Evolutionary conservation across 306 rosid genomes (phyloP), one percentile per base, ranked within the genome.

Genomic region (Parietaria judaica): DNA sequence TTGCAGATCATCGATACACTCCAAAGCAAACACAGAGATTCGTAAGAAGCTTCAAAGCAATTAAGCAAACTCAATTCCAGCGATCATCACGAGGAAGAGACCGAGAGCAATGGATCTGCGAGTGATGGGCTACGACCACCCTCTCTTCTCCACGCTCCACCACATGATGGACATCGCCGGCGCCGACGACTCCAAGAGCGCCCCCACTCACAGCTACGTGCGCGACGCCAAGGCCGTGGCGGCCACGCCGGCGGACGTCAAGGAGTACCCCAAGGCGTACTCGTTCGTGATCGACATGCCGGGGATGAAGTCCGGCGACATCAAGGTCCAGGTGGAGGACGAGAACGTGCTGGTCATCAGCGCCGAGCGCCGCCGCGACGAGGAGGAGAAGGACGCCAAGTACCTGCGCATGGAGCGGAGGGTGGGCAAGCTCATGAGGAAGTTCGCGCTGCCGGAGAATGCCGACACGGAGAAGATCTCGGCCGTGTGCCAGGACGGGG

Each of bases 211-310:
- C 0, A 70, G 83, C 0, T 91, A 85, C 49, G 86, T 87, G 1
- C 83, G 96, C 0, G 98, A 91, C 9, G 86, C 95, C 1, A 88
- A 78, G 67, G 98, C 95, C 3, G 85, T 91, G 89, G 98, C 96
- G 0, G 63, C 98, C 0, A 91, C 98, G 0, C 86, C 98, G 3
- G 95, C 95, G 0, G 97, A 91, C 48, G 79, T 91, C 60, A 91
- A 80, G 81, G 97, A 91, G 67, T 56, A 57, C 3, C 83, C 89
- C 0, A 76, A 69, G 34, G 69, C 90, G 0, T 85, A 83, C 48
- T 84, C 61, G 3, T 87, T 91, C 62, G 74, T 87, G 55, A 76
- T 87, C 9, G 98, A 91, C 78, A 78, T 91, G 98, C 98, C 98
- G 0, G 96, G 95, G 14, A 36, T 85, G 61, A 91, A 88, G 36